Conservation (phyloP, 257 asterid genomes). For the Galeopsis tetrahit region DNA sequence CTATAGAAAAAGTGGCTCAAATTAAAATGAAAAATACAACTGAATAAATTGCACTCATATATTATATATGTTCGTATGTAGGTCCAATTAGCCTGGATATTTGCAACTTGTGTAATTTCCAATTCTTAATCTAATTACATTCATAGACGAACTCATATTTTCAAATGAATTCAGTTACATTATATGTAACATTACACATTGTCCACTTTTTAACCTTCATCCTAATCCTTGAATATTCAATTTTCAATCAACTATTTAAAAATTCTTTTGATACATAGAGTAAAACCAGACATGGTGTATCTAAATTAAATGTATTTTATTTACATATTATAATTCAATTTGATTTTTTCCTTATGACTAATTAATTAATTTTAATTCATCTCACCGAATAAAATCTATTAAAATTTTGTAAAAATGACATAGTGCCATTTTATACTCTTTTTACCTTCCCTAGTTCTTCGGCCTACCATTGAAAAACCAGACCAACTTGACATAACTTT, state of each 20-base stretch:
- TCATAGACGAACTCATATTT: too few relatives aligned
- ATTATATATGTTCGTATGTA: conserved; percentile 8
- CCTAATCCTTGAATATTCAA: background rate
- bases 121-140: too few relatives aligned
- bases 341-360: too few relatives aligned
- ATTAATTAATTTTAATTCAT: too few relatives aligned
- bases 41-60: too few relatives aligned
- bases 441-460: conserved; percentile 30
- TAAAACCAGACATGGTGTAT: too few relatives aligned
- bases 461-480: conserved; percentile 32
- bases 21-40: background rate
- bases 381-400: background rate
- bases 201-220: background rate
- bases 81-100: background rate
- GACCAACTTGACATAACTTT: conserved; percentile 45
- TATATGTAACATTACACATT: too few relatives aligned
- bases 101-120: too few relatives aligned
- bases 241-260: background rate
- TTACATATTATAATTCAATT: background rate
- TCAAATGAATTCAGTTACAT: too few relatives aligned
- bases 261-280: background rate
- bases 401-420: background rate
- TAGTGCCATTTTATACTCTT: conserved; percentile 26
- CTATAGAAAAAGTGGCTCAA: background rate
- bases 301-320: too few relatives aligned